Evolutionary conservation across 2,329 filamentous ascomycete species (phyloP).

Genomic region (Paecilomyces dactylethromorphus): DNA sequence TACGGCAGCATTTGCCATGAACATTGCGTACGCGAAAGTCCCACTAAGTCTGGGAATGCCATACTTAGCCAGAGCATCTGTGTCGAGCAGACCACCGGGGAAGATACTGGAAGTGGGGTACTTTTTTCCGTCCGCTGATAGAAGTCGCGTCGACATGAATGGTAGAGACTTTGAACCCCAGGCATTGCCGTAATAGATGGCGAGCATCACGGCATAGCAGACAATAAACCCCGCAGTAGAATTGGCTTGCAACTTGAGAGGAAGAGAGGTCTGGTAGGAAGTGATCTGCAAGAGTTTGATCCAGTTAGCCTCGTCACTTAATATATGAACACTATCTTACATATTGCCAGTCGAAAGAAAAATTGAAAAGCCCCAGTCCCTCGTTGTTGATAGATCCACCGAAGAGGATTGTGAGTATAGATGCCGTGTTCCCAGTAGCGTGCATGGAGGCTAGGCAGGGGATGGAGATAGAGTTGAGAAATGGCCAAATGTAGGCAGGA

Average conservation of each 20-base stretch:
- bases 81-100: slow-evolving; percentile 16
- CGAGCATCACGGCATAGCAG: slow-evolving; percentile 47
- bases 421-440: slow-evolving; percentile 41
- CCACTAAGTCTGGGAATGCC: slow-evolving; percentile 46
- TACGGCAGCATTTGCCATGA: slow-evolving; percentile 53
- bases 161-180: slow-evolving; percentile 44
- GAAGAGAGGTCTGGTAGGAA: slow-evolving; percentile 48
- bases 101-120: slow-evolving; percentile 40
- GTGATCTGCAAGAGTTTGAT: slow-evolving; percentile 39
- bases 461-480: slow-evolving; percentile 50
- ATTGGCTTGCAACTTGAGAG: slow-evolving; percentile 46
- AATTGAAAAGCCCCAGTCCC: slow-evolving; percentile 43
- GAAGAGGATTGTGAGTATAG: slow-evolving; percentile 43
- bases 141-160: slow-evolving; percentile 50
- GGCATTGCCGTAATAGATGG: slow-evolving; percentile 46
- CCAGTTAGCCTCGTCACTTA: background rate
- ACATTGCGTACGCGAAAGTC: slow-evolving; percentile 47
- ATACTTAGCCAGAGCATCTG: slow-evolving; percentile 33
- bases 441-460: slow-evolving; percentile 50
- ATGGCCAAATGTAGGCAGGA: slow-evolving; percentile 50
- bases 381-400: slow-evolving; percentile 49
- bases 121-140: slow-evolving; percentile 30
- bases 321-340: slow-evolving; percentile 3
- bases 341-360: slow-evolving; percentile 51
- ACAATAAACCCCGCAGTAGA: slow-evolving; percentile 39